These are phyloP conservation scores for Platanthera zijinensis DNA, from an alignment of 106 monocot species.

Conservation along the genomic window DNA sequence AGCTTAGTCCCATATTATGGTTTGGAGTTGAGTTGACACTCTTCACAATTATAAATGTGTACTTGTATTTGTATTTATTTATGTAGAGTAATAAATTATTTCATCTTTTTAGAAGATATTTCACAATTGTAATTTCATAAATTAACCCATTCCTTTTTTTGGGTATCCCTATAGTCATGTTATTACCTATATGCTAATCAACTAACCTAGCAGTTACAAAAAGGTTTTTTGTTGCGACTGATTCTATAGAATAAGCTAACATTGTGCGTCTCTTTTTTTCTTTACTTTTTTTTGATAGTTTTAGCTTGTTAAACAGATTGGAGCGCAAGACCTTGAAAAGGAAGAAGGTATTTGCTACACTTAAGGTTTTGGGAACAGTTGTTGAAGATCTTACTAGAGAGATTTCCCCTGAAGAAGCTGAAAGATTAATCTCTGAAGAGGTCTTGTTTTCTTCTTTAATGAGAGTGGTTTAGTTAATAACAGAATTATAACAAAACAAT, in stretches of 20 bases:
- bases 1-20: no score
- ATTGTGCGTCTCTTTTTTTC: neutral
- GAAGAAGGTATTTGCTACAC: conserved; percentile 81
- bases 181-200: neutral
- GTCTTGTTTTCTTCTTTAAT: conserved; percentile 22
- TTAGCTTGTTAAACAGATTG: conserved; percentile 38
- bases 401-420: conserved; percentile 76
- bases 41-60: no score
- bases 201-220: neutral
- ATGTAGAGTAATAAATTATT: no score
- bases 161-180: neutral
- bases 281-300: neutral
- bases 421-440: conserved; percentile 77
- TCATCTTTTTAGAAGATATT: neutral
- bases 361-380: conserved; percentile 84
- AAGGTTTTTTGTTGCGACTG: neutral
- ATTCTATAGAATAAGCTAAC: neutral
- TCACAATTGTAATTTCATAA: neutral
- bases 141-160: neutral
- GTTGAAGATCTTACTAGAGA: conserved; percentile 80
- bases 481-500: neutral
- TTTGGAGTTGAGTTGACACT: no score
- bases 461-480: neutral
- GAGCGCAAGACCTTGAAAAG: conserved; percentile 79
- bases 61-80: no score